Base-by-base conservation (phyloP, 208 protist species). In the Trypanosoma brucei region DNA sequence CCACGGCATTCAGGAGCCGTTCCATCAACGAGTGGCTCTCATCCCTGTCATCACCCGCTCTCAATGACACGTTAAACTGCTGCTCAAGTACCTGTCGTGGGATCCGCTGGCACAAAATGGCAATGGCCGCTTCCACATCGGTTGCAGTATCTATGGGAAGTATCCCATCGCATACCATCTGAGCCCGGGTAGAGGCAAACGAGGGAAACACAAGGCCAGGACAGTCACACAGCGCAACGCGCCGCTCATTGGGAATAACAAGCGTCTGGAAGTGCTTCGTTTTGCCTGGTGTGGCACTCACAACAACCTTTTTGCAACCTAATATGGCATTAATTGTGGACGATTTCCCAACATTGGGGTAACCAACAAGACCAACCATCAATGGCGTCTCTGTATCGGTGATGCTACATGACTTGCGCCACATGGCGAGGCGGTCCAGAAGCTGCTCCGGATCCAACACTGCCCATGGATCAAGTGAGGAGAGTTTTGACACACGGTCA, bases 191-290 rank as follows among this genome's bases (percentile, higher is more conserved):
- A 22, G 79, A 86, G 13, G 90, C 86, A 57, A 96, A 96, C 13
- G 87, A 91, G 14, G 90, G 90, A 48, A 96, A 98, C n/a, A 99
- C 97, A 7, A 99, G 84, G 51, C 98, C 98, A 1, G 98, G 98
- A 78, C 97, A 99, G 75, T 99, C 98, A 68, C 96, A 98, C 31
- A 99, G 81, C 37, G 84, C 86, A 5, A 99, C 62, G 7, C 87
- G 82, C 0, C 86, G 84, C 65, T 97, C 88, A 46, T 98, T 83
- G 2, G 90, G 85, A 6, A 99, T 86, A 13, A 76, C 62, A 42
- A 99, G 79, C 0, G 98, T 99, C 78, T 98, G 95, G 62, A 99
- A 98, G 81, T 99, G 98, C 76, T 99, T 99, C 22, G 98, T 99
- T 69, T 99, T 99, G 38, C 98, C 98, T 0, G 98, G 98, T 2